Evolutionary conservation across 192 early-diverging fungal genomes (phyloP), one percentile per base, ranked within the genome.

Genomic region (Mortierella antarctica): DNA sequence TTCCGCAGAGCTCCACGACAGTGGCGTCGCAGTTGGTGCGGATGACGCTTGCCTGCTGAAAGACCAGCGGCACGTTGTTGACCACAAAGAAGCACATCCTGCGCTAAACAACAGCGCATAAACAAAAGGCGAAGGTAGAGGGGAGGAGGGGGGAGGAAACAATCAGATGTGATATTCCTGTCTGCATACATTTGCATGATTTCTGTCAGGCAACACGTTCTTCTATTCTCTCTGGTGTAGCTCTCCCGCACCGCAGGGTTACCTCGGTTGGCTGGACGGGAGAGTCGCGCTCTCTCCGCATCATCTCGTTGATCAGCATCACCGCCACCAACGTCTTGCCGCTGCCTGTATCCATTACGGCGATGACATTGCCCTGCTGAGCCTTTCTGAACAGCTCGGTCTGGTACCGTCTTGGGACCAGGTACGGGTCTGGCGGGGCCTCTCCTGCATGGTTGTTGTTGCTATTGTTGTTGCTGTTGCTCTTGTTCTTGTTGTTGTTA

Each of bases 271-370:
- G 31, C 9, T 62, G 67, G 74, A 58, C 45, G 78, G 59, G 23
- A 67, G 62, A 47, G 81, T 67, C 49, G 9, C 73, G 31, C 42
- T 91, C 89, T 17, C 75, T 62, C 2, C 49, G 15, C 2, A 84
- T 80, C 73, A 93, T 88, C 74, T 96, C 88, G 75, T 93, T 90
- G 53, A 98, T 92, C 20, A 99, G 86, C 88, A 97, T 85, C 58
- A 93, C 90, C 2, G 96, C 89, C 18, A 96, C 92, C 1, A 99
- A 83, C 12, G 97, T 99, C 74, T 99, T 98, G 18, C 97, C 97
- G 14, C 91, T 92, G 10, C 97, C 97, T 0, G 97, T 99, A 75
- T 96, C 93, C 64, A 99, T 83, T 7, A 99, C 92, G 0, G 93
- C 93, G 57, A 99, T 94, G 42, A 95, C 87, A 83, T 99, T 99